Conservation (phyloP, 495 filamentous ascomycete genomes). For the Evernia prunastri region DNA sequence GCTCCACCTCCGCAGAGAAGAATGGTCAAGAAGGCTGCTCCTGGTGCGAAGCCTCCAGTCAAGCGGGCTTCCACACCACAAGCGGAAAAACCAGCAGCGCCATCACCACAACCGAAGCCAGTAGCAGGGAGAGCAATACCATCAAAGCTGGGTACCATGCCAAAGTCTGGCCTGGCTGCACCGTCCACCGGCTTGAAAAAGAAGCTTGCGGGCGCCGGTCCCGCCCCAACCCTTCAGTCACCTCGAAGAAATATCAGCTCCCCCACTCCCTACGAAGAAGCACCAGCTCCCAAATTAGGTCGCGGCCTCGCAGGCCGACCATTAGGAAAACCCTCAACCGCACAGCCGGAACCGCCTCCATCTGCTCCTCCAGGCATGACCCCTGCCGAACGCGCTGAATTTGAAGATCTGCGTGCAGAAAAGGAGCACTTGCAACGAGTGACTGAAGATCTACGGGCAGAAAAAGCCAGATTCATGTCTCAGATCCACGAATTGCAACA, state of each 20-base stretch:
- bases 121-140: constrained; percentile 50
- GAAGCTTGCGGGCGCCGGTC: constrained; percentile 54
- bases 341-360: constrained; percentile 24
- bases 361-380: constrained; percentile 47
- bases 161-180: constrained; percentile 59
- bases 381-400: constrained; percentile 73
- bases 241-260: constrained; percentile 54
- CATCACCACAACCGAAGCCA: constrained; percentile 49
- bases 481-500: constrained; percentile 86
- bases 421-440: constrained; percentile 68
- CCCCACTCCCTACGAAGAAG: constrained; percentile 50
- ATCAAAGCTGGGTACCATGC: constrained; percentile 54
- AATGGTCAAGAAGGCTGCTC: constrained; percentile 47
- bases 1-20: constrained; percentile 35
- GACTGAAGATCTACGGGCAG: constrained; percentile 68
- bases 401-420: constrained; percentile 79
- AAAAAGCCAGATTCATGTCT: constrained; percentile 64
- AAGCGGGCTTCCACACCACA: constrained; percentile 52
- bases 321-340: constrained; percentile 63
- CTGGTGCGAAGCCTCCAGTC: constrained; percentile 48
- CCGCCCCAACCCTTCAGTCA: constrained; percentile 46
- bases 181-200: constrained; percentile 63
- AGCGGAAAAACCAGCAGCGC: constrained; percentile 42
- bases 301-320: constrained; percentile 81
- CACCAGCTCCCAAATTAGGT: constrained; percentile 60